A percentile compares a stretch with the other conserved stretches of the same genome.
phyloP scores from a whole-genome alignment of 2,329 filamentous ascomycete genomes.

The Colletotrichum eremochloae region DNA sequence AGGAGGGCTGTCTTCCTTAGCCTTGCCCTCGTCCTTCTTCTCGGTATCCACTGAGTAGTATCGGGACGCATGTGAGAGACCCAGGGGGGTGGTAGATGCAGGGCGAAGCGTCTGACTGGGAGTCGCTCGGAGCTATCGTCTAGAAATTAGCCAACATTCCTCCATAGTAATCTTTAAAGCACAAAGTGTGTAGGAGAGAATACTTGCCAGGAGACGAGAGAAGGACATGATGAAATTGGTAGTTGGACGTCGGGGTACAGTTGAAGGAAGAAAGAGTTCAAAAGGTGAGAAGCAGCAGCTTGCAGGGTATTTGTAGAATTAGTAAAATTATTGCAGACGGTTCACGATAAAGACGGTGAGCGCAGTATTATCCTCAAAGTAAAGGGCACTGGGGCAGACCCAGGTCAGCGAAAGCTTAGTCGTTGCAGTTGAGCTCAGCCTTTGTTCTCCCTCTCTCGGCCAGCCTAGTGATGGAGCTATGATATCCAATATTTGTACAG shows the following conservation, averaged over 20 bases:
- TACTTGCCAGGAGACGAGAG: conserved; percentile 31
- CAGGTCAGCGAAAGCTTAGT: background rate
- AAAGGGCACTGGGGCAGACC: conserved; percentile 3
- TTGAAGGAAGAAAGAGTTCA: conserved; percentile 3
- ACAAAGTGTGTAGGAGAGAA: background rate
- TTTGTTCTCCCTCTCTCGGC: conserved; percentile 23
- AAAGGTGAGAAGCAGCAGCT: background rate
- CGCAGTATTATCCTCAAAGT: conserved; percentile 13
- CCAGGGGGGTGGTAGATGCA: background rate
- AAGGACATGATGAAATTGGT: conserved; percentile 16
- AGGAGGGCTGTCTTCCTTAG: conserved; percentile 16
- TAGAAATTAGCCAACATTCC: background rate
- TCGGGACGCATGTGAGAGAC: background rate
- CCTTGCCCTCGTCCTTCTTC: conserved; percentile 22
- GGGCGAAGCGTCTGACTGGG: conserved; percentile 10
- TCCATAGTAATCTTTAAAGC: background rate
- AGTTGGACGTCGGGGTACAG: background rate
- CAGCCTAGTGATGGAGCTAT: background rate
- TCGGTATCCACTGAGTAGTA: conserved; percentile 22
- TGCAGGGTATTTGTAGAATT: background rate
- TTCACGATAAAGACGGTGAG: background rate
- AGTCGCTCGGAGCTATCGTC: conserved; percentile 11
- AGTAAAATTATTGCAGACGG: background rate
- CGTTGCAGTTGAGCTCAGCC: conserved; percentile 29
- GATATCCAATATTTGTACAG: background rate